Percentiles rank a stretch among this genome's conserved stretches.
These are phyloP conservation scores for Glaciozyma antarctica DNA, from an alignment of 768 basidiomycete genomes.

Conservation along the genomic window DNA sequence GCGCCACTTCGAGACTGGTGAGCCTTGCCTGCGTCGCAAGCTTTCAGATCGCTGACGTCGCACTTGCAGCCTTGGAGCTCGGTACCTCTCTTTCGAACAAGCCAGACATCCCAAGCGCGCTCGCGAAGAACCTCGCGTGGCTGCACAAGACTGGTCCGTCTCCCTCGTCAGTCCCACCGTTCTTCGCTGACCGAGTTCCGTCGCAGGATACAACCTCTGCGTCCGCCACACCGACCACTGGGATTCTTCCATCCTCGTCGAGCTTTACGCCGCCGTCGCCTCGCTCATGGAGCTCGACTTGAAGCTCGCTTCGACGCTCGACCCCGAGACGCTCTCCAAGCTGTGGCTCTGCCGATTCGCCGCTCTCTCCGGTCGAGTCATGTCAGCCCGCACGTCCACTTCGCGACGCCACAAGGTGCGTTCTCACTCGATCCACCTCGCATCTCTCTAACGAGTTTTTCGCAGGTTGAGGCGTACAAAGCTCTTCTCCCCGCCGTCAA, in stretches of 20 bases:
- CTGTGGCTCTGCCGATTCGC: constrained; percentile 10
- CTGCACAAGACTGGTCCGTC: constrained; percentile 11
- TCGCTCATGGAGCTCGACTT: constrained; percentile 1
- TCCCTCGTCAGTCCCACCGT: neutral
- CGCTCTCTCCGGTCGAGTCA: neutral
- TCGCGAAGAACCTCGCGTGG: constrained; percentile 10
- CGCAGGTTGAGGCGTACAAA: neutral
- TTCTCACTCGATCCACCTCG: neutral
- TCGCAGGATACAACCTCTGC: constrained; percentile 12
- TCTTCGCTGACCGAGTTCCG: neutral
- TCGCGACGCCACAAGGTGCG: constrained; percentile 1
- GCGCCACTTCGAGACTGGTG: neutral
- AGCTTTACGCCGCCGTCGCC: constrained; percentile 3
- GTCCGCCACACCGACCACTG: neutral
- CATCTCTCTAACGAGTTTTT: neutral
- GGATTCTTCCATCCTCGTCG: neutral
- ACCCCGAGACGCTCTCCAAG: neutral
- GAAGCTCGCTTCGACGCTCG: neutral
- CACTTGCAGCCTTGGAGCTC: neutral
- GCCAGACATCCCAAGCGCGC: neutral
- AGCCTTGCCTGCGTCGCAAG: neutral
- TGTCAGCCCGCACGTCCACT: neutral
- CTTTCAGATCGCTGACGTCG: neutral
- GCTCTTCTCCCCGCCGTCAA: neutral
- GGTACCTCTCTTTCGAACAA: neutral